Evolutionary conservation across 371 early-diverging fungal genomes (phyloP).

Genomic region (Apophysomyces variabilis): DNA sequence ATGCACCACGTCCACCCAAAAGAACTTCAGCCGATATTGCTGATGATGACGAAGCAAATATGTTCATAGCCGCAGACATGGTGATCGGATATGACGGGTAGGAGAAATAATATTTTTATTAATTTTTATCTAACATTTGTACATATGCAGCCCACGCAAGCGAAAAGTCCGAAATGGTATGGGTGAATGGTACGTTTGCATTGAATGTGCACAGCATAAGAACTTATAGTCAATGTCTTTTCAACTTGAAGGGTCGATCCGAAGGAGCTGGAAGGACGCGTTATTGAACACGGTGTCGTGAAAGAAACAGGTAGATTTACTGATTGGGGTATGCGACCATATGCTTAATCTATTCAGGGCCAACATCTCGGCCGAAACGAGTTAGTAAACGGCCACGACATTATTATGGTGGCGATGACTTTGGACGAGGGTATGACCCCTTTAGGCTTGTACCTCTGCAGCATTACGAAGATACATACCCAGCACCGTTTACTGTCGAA

Average conservation of each 20-base stretch:
- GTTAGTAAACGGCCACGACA: slow-evolving; percentile 32
- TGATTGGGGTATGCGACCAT: not conserved
- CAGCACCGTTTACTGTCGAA: slow-evolving; percentile 67
- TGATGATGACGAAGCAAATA: slow-evolving; percentile 10
- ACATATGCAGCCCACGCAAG: slow-evolving; percentile 46
- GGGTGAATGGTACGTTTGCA: slow-evolving; percentile 64
- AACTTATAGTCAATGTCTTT: not conserved
- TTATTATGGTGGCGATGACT: slow-evolving; percentile 47
- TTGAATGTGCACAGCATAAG: not conserved
- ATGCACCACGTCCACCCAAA: slow-evolving; percentile 41
- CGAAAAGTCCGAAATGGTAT: slow-evolving; percentile 65
- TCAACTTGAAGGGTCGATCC: slow-evolving; percentile 62
- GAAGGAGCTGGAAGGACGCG: slow-evolving; percentile 65
- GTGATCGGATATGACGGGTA: slow-evolving; percentile 52
- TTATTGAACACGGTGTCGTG: slow-evolving; percentile 59
- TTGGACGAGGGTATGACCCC: slow-evolving; percentile 62
- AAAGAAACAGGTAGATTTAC: not conserved
- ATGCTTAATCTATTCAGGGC: slow-evolving; percentile 21
- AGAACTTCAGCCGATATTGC: slow-evolving; percentile 23
- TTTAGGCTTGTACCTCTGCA: slow-evolving; percentile 68
- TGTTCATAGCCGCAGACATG: slow-evolving; percentile 35
- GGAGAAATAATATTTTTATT: not conserved
- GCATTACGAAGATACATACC: slow-evolving; percentile 51
- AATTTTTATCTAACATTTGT: not conserved
- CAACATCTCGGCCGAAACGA: slow-evolving; percentile 41